Evolutionary conservation across 257 asterid genomes (phyloP).

Genomic region (Solanum chiquidenum): DNA sequence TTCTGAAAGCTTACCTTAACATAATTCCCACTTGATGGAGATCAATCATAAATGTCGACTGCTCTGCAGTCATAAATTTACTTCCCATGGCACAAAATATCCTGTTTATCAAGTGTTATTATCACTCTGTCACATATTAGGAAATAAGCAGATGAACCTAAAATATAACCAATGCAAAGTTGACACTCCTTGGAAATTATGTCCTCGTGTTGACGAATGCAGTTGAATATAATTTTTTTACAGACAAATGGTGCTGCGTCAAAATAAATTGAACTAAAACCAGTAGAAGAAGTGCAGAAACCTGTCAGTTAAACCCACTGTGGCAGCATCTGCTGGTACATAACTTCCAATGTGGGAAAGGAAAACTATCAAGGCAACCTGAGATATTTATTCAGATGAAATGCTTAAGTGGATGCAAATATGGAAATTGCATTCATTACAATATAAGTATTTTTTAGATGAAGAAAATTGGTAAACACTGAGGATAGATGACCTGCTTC

Average conservation of each 20-base stretch:
- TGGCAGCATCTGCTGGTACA: constrained; percentile 97
- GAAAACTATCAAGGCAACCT: constrained; percentile 96
- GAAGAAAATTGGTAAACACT: background rate
- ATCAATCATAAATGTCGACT: constrained; percentile 97
- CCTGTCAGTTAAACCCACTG: constrained; percentile 97
- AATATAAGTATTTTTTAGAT: background rate
- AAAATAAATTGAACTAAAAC: background rate
- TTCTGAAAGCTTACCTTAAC: constrained; percentile 52
- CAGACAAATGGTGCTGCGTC: background rate
- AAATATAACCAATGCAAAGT: background rate
- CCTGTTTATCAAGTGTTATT: constrained; percentile 26
- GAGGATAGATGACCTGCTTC: background rate
- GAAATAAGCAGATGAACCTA: background rate
- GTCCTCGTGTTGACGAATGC: background rate
- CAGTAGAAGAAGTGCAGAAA: constrained; percentile 9
- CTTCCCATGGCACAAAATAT: constrained; percentile 93
- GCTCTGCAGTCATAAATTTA: constrained; percentile 94
- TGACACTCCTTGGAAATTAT: background rate
- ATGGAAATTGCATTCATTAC: background rate
- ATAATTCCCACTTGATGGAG: constrained; percentile 95
- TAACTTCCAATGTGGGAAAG: constrained; percentile 95
- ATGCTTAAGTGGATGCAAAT: background rate
- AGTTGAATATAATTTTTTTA: background rate
- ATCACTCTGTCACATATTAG: constrained; percentile 4
- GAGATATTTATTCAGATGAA: constrained; percentile 10